Evolutionary conservation across 805 yeast species (phyloP), one percentile per base, ranked within the genome.

Genomic region (Suhomyces tanzawaensis): DNA sequence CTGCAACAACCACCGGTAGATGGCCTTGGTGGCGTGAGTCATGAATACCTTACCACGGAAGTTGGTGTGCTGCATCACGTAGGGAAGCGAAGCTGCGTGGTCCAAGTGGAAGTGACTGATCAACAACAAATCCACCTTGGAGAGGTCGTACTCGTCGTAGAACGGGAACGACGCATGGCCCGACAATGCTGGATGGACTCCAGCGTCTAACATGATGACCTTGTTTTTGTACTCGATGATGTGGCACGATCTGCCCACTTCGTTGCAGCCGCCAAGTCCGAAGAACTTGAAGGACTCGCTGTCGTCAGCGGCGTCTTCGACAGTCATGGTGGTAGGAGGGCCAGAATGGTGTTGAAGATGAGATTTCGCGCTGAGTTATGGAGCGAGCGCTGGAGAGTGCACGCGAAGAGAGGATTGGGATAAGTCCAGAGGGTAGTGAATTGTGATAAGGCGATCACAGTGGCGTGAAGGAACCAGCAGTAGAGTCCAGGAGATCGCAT

Each of bases 21-120:
- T 93, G 27, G 99, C 98, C 66, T 93, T 93, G 0, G 99, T 93
- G 4, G 99, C 98, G 62, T 93, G 97, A 21, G 99, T 93, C 99
- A 93, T 93, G 60, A 91, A 91, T 4, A 93, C 99, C 34, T 96
- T 76, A 2, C 99, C 99, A 54, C 80, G 82, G 69, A 93, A 93
- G 47, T 76, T 85, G 0, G 99, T 93, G 53, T 89, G 95, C 53
- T 89, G 96, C 97, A 93, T 89, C 31, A 93, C 98, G 55, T 90
- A 93, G 0, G 99, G 99, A 39, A 93, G 71, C 0, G 97, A 88
- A 0, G 98, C 99, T 1, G 98, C 98, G 61, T 93, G 99, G 58
- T 93, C 99, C 56, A 93, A 71, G 62, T 93, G 99, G 72, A 93
- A 93, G 41, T 93, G 99, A 50, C 95, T 85, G 44, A 93, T 85